These are phyloP conservation scores for Neoboletus brunneissimus DNA, from an alignment of 768 basidiomycete genomes.

Conservation along the genomic window DNA sequence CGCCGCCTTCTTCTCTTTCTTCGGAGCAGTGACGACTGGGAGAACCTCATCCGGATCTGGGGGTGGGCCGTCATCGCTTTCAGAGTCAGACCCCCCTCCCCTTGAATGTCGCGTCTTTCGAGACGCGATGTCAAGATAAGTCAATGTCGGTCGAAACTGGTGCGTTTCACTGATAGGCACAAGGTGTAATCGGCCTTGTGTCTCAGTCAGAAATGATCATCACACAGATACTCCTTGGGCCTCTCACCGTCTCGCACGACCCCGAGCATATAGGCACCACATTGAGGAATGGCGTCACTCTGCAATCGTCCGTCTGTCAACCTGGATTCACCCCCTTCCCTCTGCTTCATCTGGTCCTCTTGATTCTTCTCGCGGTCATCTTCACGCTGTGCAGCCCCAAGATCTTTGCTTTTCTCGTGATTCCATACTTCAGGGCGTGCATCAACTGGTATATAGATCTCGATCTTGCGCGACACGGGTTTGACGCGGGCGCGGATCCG, in stretches of 20 bases:
- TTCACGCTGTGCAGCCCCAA: constrained; percentile 63
- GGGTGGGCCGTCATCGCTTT: constrained; percentile 76
- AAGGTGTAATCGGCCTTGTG: constrained; percentile 66
- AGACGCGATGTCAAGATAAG: constrained; percentile 72
- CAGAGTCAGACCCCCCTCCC: constrained; percentile 54
- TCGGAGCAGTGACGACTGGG: constrained; percentile 37
- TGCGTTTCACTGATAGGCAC: constrained; percentile 77
- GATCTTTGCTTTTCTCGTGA: constrained; percentile 58
- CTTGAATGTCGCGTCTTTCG: constrained; percentile 57
- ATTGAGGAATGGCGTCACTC: constrained; percentile 68
- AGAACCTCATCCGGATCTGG: constrained; percentile 73
- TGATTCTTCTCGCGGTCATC: constrained; percentile 82
- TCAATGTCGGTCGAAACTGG: constrained; percentile 79
- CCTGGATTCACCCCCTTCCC: constrained; percentile 56
- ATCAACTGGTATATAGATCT: constrained; percentile 82
- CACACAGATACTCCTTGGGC: not conserved
- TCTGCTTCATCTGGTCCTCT: constrained; percentile 44
- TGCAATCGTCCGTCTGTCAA: constrained; percentile 67
- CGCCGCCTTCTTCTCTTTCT: constrained; percentile 59
- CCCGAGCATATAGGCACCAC: constrained; percentile 72
- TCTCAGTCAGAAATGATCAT: constrained; percentile 8
- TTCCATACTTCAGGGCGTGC: constrained; percentile 81
- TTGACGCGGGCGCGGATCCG: constrained; percentile 73
- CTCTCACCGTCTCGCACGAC: constrained; percentile 65
- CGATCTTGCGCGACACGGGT: constrained; percentile 56